A percentile compares a stretch with the other conserved stretches of the same genome.
These are phyloP conservation scores for Phytophthora nicotianae DNA, from an alignment of 352 stramenopile genomes.

Conservation along the genomic window DNA sequence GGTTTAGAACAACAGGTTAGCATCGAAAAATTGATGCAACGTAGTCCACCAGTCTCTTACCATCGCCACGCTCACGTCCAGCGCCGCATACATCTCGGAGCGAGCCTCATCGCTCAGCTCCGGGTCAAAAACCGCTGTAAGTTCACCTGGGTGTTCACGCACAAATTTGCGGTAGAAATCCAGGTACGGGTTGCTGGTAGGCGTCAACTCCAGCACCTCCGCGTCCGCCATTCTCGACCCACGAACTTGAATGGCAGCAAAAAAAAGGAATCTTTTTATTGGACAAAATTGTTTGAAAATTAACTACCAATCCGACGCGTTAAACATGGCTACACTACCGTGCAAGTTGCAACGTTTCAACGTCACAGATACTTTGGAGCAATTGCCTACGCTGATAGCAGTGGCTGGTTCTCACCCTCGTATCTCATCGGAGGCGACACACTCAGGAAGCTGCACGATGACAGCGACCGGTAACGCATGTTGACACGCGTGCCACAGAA, in stretches of 20 bases:
- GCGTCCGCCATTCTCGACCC: conserved; percentile 20
- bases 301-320: conserved; percentile 18
- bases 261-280: conserved; percentile 9
- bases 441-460: conserved; percentile 76
- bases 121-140: conserved; percentile 78
- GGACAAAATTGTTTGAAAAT: conserved; percentile 27
- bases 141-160: conserved; percentile 54
- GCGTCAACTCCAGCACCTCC: conserved; percentile 51
- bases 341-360: neutral
- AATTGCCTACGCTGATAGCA: conserved; percentile 41
- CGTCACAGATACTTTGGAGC: conserved; percentile 2
- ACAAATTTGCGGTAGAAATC: conserved; percentile 79
- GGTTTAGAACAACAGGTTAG: conserved; percentile 12
- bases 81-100: conserved; percentile 66
- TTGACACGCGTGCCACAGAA: conserved; percentile 84
- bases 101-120: conserved; percentile 69
- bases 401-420: conserved; percentile 52
- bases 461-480: conserved; percentile 76
- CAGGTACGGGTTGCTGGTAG: conserved; percentile 83
- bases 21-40: neutral
- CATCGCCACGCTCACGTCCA: conserved; percentile 85
- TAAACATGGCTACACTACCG: conserved; percentile 30
- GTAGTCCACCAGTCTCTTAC: conserved; percentile 33
- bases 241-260: conserved; percentile 20
- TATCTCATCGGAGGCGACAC: conserved; percentile 64